Evolutionary conservation across 495 filamentous ascomycete genomes (phyloP).

Genomic region (Durotheca rogersii): DNA sequence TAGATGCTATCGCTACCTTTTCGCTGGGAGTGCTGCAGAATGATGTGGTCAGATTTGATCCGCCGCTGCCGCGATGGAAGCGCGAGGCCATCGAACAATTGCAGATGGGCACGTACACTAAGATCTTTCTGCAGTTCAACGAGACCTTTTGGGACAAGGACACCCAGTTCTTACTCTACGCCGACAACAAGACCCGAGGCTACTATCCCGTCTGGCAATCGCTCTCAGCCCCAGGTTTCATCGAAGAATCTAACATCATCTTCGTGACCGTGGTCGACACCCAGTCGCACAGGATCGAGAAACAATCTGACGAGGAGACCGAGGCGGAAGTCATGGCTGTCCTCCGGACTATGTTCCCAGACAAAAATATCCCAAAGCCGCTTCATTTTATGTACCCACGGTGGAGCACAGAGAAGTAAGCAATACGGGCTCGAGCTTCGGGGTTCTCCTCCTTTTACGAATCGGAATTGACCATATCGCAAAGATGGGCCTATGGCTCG

Average conservation of each 20-base stretch:
- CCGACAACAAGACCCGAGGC: constrained; percentile 60
- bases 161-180: constrained; percentile 72
- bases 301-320: constrained; percentile 61
- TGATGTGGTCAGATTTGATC: constrained; percentile 60
- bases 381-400: constrained; percentile 69
- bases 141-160: constrained; percentile 68
- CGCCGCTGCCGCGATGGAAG: constrained; percentile 67
- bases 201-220: constrained; percentile 75
- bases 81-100: constrained; percentile 63
- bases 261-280: constrained; percentile 67
- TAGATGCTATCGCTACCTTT: constrained; percentile 42
- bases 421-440: not conserved
- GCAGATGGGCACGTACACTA: constrained; percentile 76
- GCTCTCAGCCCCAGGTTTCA: constrained; percentile 59
- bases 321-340: constrained; percentile 61
- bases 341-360: constrained; percentile 65
- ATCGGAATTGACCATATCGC: constrained; percentile 1
- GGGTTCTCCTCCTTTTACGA: not conserved
- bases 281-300: constrained; percentile 64
- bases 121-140: constrained; percentile 74
- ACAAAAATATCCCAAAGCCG: constrained; percentile 62
- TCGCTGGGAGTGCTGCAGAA: constrained; percentile 68
- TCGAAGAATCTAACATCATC: constrained; percentile 63
- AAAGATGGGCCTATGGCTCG: constrained; percentile 62
- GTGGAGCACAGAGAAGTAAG: constrained; percentile 59